phyloP scores from a whole-genome alignment of 345 rosid species.

The Boechera retrofracta region DNA sequence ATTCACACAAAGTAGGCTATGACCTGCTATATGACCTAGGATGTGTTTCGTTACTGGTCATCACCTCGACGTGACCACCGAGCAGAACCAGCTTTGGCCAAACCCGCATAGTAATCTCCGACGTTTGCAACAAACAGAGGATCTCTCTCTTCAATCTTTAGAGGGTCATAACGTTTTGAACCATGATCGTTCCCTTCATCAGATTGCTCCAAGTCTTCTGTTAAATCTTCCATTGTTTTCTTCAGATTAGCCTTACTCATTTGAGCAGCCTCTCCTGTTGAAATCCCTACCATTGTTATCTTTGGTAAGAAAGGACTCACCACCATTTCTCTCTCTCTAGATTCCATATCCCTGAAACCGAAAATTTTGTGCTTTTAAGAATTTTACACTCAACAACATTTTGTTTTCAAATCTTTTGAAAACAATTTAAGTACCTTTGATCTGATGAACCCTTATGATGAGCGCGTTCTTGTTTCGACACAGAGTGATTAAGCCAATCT shows the following conservation, averaged over 20 bases:
- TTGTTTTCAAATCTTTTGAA: neutral
- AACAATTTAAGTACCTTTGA: conserved; percentile 48
- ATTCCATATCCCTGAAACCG: conserved; percentile 47
- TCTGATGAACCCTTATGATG: conserved; percentile 45
- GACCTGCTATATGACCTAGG: neutral
- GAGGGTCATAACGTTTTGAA: conserved; percentile 37
- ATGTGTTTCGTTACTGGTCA: conserved; percentile 36
- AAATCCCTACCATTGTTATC: conserved; percentile 96
- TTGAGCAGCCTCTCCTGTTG: conserved; percentile 78
- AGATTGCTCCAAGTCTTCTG: conserved; percentile 70
- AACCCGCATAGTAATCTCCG: conserved; percentile 75
- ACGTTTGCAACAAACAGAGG: conserved; percentile 94
- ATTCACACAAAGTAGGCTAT: conserved; percentile 23
- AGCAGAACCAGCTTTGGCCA: conserved; percentile 64
- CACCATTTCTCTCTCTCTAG: conserved; percentile 48
- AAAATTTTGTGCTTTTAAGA: neutral
- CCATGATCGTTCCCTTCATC: conserved; percentile 58
- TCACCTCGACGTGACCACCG: conserved; percentile 63
- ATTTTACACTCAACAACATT: neutral
- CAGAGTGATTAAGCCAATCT: conserved; percentile 65
- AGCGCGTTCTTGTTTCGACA: conserved; percentile 49
- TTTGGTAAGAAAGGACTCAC: conserved; percentile 88
- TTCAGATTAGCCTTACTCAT: conserved; percentile 79
- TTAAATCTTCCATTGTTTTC: conserved; percentile 83
- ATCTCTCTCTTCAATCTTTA: conserved; percentile 68